A percentile compares a stretch with the other conserved stretches of the same genome.
These are phyloP conservation scores for Lentinula sp. DNA, from an alignment of 768 basidiomycete genomes.

Conservation along the genomic window DNA sequence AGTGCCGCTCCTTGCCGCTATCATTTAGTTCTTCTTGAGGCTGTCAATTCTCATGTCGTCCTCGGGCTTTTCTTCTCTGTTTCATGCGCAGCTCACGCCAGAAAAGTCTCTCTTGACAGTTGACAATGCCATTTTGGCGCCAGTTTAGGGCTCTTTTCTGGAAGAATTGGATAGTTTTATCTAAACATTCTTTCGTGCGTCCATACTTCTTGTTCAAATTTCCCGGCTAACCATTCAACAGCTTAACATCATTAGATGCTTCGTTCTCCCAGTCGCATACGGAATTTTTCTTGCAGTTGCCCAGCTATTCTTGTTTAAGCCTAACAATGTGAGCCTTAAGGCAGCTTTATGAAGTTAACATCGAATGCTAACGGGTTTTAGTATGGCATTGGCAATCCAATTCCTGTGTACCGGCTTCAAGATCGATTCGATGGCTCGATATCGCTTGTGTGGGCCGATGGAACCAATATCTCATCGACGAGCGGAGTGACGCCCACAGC, in stretches of 20 bases:
- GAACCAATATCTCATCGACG: slow-evolving; percentile 39
- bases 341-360: not conserved
- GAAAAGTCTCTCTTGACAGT: slow-evolving; percentile 16
- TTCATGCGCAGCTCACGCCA: slow-evolving; percentile 8
- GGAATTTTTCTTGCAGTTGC: slow-evolving; percentile 64
- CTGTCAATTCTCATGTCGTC: not conserved
- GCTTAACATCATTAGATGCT: slow-evolving; percentile 57
- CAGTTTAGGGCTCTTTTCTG: slow-evolving; percentile 56
- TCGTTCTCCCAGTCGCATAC: slow-evolving; percentile 59
- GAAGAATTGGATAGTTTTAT: slow-evolving; percentile 74
- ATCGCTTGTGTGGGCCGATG: slow-evolving; percentile 63
- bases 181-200: slow-evolving; percentile 59
- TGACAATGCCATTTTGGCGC: slow-evolving; percentile 36
- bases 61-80: not conserved
- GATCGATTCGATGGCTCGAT: slow-evolving; percentile 47
- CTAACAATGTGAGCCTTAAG: slow-evolving; percentile 48
- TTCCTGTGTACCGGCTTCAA: slow-evolving; percentile 40
- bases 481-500: slow-evolving; percentile 48
- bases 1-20: not conserved
- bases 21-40: not conserved
- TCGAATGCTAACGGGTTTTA: slow-evolving; percentile 16
- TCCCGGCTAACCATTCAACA: slow-evolving; percentile 14
- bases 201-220: not conserved
- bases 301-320: slow-evolving; percentile 51
- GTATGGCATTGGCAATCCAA: slow-evolving; percentile 60